These are phyloP conservation scores for Gracilaria vermiculophylla DNA, from an alignment of 23 red algal genomes.

Conservation along the genomic window DNA sequence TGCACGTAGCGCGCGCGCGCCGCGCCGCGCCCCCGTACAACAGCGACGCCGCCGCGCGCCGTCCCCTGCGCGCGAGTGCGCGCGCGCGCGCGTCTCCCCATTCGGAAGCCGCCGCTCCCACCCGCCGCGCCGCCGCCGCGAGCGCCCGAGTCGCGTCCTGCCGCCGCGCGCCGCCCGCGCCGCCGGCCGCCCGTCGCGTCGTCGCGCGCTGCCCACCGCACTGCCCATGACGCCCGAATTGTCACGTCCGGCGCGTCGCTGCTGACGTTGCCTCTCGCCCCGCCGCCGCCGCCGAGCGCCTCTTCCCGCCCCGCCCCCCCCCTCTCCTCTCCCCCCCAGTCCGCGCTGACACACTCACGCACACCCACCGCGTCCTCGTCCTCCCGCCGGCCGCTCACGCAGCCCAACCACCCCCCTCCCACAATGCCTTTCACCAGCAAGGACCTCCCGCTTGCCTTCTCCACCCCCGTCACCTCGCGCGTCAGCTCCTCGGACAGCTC, in stretches of 20 bases:
- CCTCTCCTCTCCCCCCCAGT: neutral
- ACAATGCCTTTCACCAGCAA: constrained; percentile 22
- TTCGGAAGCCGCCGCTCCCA: too few species aligned
- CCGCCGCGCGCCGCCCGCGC: neutral
- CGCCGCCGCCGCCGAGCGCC: neutral
- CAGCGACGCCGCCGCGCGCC: too few species aligned
- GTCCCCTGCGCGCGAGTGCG: too few species aligned
- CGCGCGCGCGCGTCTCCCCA: too few species aligned
- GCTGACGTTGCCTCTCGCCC: neutral
- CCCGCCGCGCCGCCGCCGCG: neutral
- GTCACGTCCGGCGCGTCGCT: neutral
- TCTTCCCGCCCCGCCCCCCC: neutral
- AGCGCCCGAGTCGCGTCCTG: neutral
- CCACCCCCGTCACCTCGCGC: constrained; percentile 13
- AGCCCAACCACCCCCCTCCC: neutral
- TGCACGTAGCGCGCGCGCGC: too few species aligned
- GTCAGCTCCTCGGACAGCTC: neutral
- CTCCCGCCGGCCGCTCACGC: neutral
- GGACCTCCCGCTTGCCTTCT: neutral
- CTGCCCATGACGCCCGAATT: neutral
- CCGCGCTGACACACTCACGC: too few species aligned
- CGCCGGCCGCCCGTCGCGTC: too few species aligned
- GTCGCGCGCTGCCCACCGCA: neutral
- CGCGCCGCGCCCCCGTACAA: too few species aligned
- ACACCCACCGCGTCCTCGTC: too few species aligned